A percentile compares a stretch with the other conserved stretches of the same genome.
Conservation (phyloP, 371 early-diverging fungal species). For the Zychaea mexicana region DNA sequence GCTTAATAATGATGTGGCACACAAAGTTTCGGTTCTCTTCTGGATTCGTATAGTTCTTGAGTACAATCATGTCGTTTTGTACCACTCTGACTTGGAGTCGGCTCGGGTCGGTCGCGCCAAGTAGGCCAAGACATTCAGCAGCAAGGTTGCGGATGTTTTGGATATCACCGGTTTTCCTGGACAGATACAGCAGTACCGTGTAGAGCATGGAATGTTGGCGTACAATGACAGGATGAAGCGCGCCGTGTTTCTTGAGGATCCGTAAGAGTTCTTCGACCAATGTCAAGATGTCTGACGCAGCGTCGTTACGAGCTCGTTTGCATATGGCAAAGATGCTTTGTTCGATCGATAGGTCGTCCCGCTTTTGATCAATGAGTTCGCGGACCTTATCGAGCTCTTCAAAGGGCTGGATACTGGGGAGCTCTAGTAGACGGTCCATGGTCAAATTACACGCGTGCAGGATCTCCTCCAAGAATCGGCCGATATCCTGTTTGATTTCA, state of each 20-base stretch:
- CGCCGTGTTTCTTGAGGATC: neutral
- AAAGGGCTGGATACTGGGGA: constrained; percentile 24
- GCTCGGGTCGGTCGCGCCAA: constrained; percentile 76
- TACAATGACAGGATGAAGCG: neutral
- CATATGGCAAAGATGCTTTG: neutral
- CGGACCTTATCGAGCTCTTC: constrained; percentile 17
- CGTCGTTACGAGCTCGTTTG: neutral
- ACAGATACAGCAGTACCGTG: constrained; percentile 20
- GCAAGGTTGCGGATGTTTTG: constrained; percentile 13
- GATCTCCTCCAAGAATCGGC: neutral
- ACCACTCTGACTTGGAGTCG: constrained; percentile 23
- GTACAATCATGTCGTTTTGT: constrained; percentile 27
- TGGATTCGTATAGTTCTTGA: constrained; percentile 40
- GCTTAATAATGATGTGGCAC: constrained; percentile 61
- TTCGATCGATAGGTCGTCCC: neutral
- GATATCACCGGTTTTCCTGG: constrained; percentile 21
- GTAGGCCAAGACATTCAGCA: constrained; percentile 66
- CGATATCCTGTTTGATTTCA: neutral
- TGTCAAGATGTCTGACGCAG: constrained; percentile 15
- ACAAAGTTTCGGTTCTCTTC: constrained; percentile 63
- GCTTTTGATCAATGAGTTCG: neutral
- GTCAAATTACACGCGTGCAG: neutral
- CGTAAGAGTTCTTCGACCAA: constrained; percentile 15
- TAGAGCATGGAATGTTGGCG: constrained; percentile 9
- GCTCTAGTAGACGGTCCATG: neutral